Base-by-base conservation (phyloP, 805 yeast genomes). In the Starmerella apis region DNA sequence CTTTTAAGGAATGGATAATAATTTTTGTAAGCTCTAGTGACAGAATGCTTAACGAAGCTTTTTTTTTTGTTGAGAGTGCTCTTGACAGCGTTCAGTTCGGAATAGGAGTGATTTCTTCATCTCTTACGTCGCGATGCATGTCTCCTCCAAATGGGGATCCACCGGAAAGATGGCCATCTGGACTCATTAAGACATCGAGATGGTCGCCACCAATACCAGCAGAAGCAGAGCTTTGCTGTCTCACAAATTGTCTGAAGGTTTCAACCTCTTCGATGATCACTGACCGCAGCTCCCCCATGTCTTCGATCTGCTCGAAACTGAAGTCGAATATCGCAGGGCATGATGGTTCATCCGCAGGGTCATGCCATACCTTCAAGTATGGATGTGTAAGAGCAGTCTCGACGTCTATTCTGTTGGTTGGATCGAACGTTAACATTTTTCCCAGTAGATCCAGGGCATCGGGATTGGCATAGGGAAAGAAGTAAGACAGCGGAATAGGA, bases 291-390 rank as follows among this genome's bases (percentile, higher is more conserved):
- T 90, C 94, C 43, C 76, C 77, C 24, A 85, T 72, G 11, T 81
- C 75, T 52, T 90, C 72, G 50, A 81, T 83, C 57, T 87, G 94
- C 65, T 92, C 98, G 61, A 92, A 92, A 54, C 83, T 88, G 60
- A 92, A 90, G 64, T 90, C 87, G 58, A 83, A 87, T 36, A 80
- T 79, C 0, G 94, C 88, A 20, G 92, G 81, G 44, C 87, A 84
- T 18, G 79, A 78, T 0, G 97, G 97, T 67, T 90, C 97, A 64
- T 90, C 97, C 48, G 77, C 78, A 3, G 96, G 95, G 62, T 90
- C 97, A 65, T 90, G 97, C 67, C 90, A 90, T n/a, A 83, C 76
- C 46, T 74, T 68, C 48, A 90, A 71, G 65, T 90, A 90, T 2
- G 95, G 95, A 63, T 90, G 97, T 56, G 74, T 68, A 43, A 90